phyloP scores from a whole-genome alignment of 345 rosid genomes.

The Populus alba region DNA sequence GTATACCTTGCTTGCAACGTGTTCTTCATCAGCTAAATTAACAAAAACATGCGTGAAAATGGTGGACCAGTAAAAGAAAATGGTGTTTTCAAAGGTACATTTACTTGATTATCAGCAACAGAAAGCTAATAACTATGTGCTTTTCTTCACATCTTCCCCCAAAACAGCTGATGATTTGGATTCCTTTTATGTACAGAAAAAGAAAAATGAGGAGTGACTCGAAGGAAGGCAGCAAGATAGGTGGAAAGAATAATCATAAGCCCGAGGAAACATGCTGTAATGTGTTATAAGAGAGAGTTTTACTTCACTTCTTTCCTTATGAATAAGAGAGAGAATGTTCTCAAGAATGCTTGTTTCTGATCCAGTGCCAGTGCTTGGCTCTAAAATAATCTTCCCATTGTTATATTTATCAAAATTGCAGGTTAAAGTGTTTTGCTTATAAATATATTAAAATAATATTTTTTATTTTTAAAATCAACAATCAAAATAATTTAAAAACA shows the following conservation, averaged over 20 bases:
- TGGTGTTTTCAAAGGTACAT: background rate
- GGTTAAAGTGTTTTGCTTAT: no score
- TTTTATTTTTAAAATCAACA: no score
- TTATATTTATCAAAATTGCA: no score
- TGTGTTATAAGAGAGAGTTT: no score
- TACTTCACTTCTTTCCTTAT: no score
- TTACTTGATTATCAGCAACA: background rate
- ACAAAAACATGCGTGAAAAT: background rate
- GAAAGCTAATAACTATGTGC: background rate
- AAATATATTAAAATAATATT: no score
- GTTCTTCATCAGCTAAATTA: background rate
- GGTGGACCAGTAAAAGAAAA: background rate
- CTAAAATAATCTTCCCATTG: no score
- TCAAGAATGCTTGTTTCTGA: no score
- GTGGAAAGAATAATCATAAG: background rate
- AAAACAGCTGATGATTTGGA: background rate
- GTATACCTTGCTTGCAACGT: background rate
- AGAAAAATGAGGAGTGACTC: background rate
- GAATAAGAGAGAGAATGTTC: no score
- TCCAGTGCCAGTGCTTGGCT: no score
- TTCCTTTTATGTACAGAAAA: slow-evolving; percentile 6
- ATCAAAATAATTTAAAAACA: no score
- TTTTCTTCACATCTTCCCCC: background rate
- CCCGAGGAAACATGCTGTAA: no score
- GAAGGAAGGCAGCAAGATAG: background rate